Percentiles rank a stretch among this genome's conserved stretches.
Evolutionary conservation across 2,329 filamentous ascomycete genomes (phyloP).

Genomic region (Nemania sp.): DNA sequence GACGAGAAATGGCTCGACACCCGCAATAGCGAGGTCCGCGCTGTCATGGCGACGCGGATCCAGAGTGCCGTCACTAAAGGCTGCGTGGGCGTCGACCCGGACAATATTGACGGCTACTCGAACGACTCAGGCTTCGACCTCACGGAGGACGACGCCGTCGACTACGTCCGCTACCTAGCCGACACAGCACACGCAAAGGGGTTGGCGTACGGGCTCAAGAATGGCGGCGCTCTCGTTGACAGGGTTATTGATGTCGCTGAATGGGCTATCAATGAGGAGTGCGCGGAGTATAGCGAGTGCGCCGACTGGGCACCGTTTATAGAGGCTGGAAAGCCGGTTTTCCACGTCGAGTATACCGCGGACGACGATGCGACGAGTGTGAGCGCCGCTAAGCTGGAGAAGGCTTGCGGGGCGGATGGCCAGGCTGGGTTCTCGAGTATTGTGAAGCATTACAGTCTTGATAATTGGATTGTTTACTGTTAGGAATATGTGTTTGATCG

Average conservation of each 20-base stretch:
- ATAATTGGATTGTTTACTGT: slow-evolving; percentile 39
- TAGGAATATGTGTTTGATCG: slow-evolving; percentile 10
- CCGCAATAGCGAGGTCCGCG: slow-evolving; percentile 67
- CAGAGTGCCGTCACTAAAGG: slow-evolving; percentile 70
- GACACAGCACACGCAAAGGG: slow-evolving; percentile 63
- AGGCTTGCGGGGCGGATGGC: slow-evolving; percentile 32
- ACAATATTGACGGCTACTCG: slow-evolving; percentile 76
- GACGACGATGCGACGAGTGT: slow-evolving; percentile 49
- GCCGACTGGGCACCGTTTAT: slow-evolving; percentile 68
- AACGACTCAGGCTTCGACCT: slow-evolving; percentile 73
- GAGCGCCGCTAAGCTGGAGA: slow-evolving; percentile 5
- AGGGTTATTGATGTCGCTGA: slow-evolving; percentile 63
- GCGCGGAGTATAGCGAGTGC: slow-evolving; percentile 71
- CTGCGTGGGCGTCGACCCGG: slow-evolving; percentile 77
- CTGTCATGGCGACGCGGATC: slow-evolving; percentile 73
- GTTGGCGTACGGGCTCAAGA: slow-evolving; percentile 76
- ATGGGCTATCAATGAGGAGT: slow-evolving; percentile 79
- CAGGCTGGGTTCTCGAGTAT: slow-evolving; percentile 39
- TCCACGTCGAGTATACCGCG: slow-evolving; percentile 78
- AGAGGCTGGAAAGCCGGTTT: slow-evolving; percentile 72
- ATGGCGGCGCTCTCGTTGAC: slow-evolving; percentile 70
- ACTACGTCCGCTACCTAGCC: slow-evolving; percentile 72
- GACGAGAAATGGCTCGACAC: slow-evolving; percentile 76
- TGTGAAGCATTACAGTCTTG: slow-evolving; percentile 35
- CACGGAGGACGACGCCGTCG: slow-evolving; percentile 66